Conservation (phyloP, 2,329 filamentous ascomycete genomes). For the Apiospora arundinis region DNA sequence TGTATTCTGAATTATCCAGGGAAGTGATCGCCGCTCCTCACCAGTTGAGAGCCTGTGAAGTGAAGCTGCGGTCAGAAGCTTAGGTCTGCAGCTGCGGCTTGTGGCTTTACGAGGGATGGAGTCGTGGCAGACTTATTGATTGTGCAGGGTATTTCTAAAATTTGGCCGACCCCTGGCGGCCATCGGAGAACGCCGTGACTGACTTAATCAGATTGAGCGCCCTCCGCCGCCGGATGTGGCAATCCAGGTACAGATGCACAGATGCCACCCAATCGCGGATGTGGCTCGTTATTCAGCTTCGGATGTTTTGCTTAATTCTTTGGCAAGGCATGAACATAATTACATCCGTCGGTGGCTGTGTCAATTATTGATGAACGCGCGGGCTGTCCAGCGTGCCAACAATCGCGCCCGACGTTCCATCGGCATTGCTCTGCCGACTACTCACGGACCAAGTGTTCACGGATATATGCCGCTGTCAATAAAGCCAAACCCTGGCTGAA, state of each 20-base stretch:
- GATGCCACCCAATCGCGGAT: neutral
- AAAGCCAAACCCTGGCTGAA: neutral
- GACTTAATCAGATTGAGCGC: neutral
- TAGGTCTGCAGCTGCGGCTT: neutral
- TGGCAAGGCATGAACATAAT: neutral
- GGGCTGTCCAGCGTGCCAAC: neutral
- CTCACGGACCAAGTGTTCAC: conserved; percentile 15
- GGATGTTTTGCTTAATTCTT: neutral
- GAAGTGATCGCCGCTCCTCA: neutral
- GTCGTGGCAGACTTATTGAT: neutral
- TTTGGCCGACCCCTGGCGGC: neutral
- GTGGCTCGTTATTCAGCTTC: neutral
- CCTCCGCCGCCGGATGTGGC: neutral
- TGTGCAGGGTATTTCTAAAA: neutral
- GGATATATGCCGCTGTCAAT: conserved; percentile 18
- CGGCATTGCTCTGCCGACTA: conserved; percentile 2
- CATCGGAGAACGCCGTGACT: neutral
- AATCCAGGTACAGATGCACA: neutral
- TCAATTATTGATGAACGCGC: neutral
- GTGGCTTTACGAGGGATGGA: neutral
- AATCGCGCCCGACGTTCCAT: neutral
- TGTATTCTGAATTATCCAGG: neutral
- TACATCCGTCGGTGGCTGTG: neutral
- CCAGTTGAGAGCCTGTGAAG: neutral
- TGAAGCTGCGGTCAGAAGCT: neutral